Percentiles rank a stretch among this genome's conserved stretches.
Conservation (phyloP, 2,329 filamentous ascomycete genomes). For the Diaporthe helianthi region DNA sequence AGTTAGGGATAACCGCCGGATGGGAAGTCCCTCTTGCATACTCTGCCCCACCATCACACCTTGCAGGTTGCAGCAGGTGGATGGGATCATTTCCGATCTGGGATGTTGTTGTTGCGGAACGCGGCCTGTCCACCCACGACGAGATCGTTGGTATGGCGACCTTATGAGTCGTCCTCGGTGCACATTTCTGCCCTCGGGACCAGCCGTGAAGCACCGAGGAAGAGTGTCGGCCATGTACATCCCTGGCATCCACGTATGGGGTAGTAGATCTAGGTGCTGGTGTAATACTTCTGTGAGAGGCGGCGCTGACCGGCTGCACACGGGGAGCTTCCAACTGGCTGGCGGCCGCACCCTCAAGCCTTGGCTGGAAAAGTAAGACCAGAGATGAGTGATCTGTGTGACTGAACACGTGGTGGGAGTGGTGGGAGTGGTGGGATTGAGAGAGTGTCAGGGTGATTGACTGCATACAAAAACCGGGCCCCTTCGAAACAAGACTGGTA, state of each 20-base stretch:
- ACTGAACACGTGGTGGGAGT: slow-evolving; percentile 13
- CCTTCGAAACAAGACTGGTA: background rate
- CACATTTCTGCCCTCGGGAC: background rate
- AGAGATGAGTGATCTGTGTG: slow-evolving; percentile 2
- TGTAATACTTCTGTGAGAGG: background rate
- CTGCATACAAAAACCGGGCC: background rate
- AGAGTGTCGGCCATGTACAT: slow-evolving; percentile 2
- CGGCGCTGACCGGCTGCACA: background rate
- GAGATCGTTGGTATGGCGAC: background rate
- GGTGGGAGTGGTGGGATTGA: background rate
- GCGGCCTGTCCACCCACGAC: background rate
- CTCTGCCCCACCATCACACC: background rate
- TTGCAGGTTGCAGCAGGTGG: background rate
- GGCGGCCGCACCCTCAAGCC: slow-evolving; percentile 3
- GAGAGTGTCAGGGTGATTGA: no score
- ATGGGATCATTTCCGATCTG: slow-evolving; percentile 8
- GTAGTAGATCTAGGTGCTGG: background rate
- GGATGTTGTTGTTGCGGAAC: background rate
- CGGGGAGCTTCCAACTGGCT: slow-evolving; percentile 20
- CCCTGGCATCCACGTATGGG: background rate
- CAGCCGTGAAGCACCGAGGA: background rate
- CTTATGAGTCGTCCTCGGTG: background rate
- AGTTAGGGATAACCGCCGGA: slow-evolving; percentile 17
- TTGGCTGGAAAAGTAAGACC: background rate
- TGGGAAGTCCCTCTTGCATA: slow-evolving; percentile 1